phyloP scores from a whole-genome alignment of 1,284 basidiomycete species.

The Lignosus rhinocerotis region DNA sequence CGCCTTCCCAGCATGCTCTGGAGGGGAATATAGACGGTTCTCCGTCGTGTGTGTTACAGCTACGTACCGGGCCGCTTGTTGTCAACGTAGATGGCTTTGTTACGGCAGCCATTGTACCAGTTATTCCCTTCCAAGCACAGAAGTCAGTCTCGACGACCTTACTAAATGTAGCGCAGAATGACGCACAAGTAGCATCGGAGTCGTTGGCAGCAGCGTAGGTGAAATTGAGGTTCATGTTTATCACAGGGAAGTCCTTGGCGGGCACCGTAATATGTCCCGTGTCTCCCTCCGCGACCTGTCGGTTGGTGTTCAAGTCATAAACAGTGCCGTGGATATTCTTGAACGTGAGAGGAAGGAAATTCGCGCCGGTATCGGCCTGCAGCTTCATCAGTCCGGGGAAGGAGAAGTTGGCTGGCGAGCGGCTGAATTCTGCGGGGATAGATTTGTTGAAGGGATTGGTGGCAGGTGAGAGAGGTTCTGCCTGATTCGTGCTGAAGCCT shows the following conservation, averaged over 20 bases:
- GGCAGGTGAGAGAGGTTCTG: conserved; percentile 58
- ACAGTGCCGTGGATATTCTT: conserved; percentile 63
- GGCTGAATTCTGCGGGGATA: conserved; percentile 64
- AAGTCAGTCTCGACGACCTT: not conserved
- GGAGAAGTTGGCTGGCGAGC: conserved; percentile 81
- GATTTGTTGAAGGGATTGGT: conserved; percentile 54
- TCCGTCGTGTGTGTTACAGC: not conserved
- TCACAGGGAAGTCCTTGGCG: conserved; percentile 59
- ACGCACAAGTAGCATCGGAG: conserved; percentile 79
- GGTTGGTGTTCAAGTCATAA: conserved; percentile 63
- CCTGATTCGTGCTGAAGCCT: conserved; percentile 58
- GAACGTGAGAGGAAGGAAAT: conserved; percentile 76
- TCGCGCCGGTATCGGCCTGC: conserved; percentile 69
- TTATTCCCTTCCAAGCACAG: conserved; percentile 53
- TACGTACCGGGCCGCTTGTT: conserved; percentile 63
- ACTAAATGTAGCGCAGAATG: not conserved
- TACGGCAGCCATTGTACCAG: conserved; percentile 82
- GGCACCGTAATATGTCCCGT: conserved; percentile 57
- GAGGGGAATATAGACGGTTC: not conserved
- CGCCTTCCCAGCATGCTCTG: no score
- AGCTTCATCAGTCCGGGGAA: conserved; percentile 77
- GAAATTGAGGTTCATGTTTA: conserved; percentile 78
- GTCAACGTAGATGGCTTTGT: conserved; percentile 47
- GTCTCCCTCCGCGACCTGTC: conserved; percentile 66
- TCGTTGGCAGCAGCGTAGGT: conserved; percentile 79